Evolutionary conservation across 495 filamentous ascomycete genomes (phyloP).

Genomic region (Trichoderma erinaceum): DNA sequence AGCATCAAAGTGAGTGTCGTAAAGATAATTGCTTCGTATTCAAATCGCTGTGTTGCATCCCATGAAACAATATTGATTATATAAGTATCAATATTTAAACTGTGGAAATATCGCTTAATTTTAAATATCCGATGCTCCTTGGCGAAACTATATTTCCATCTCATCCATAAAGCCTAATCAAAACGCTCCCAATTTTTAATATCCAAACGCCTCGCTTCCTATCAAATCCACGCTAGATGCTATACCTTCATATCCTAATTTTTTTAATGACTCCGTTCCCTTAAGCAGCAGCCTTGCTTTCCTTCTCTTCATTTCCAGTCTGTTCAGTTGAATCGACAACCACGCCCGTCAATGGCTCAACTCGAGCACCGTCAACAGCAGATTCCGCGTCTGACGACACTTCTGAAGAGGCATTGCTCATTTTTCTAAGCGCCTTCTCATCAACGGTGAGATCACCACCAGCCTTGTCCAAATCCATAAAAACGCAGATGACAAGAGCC

Average conservation of each 20-base stretch:
- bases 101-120: too few relatives aligned
- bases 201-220: slow-evolving; percentile 2
- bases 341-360: not conserved
- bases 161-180: not conserved
- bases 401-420: slow-evolving; percentile 8
- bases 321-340: not conserved
- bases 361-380: not conserved
- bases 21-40: too few relatives aligned
- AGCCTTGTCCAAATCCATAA: slow-evolving; percentile 57
- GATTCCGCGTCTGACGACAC: not conserved
- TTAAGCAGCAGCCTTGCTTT: not conserved
- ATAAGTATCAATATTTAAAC: too few relatives aligned
- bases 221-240: not conserved
- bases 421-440: slow-evolving; percentile 34
- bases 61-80: too few relatives aligned
- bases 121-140: too few relatives aligned
- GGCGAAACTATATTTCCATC: not conserved
- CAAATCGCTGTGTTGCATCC: too few relatives aligned
- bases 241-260: not conserved
- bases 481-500: slow-evolving; percentile 48
- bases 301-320: not conserved
- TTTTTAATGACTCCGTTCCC: not conserved
- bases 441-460: slow-evolving; percentile 59
- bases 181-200: not conserved
- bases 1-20: too few relatives aligned